Evolutionary conservation across 805 yeast genomes (phyloP).

Genomic region (Ogataea paraovalis): DNA sequence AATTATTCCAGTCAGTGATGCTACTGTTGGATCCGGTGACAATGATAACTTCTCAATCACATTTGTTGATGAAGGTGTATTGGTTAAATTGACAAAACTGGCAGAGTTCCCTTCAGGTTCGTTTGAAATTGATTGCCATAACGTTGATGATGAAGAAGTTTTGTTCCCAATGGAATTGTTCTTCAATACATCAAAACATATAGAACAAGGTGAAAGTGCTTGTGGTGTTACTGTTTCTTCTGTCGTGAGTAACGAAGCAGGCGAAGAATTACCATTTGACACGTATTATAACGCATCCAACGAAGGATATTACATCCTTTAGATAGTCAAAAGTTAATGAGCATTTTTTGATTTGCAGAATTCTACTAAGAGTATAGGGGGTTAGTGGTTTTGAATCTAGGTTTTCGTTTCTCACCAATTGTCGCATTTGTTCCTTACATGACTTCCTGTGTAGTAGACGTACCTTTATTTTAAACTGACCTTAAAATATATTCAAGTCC

Average conservation of each 20-base stretch:
- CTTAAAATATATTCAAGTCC: too few species aligned
- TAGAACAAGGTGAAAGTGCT: constrained; percentile 30
- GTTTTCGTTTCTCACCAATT: neutral
- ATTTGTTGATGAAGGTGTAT: constrained; percentile 64
- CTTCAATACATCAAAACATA: constrained; percentile 42
- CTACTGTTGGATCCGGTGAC: constrained; percentile 50
- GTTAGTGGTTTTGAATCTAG: too few species aligned
- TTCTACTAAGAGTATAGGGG: neutral
- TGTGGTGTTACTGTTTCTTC: constrained; percentile 68
- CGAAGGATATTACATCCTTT: constrained; percentile 56
- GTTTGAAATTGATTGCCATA: constrained; percentile 74
- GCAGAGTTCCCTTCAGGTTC: constrained; percentile 54
- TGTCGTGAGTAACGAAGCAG: constrained; percentile 45
- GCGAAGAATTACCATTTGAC: constrained; percentile 62
- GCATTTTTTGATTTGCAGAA: neutral
- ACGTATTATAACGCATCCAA: constrained; percentile 52
- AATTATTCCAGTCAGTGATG: constrained; percentile 61
- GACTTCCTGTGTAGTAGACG: too few species aligned
- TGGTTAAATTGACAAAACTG: constrained; percentile 58
- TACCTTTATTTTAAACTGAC: too few species aligned
- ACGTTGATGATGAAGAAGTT: constrained; percentile 66
- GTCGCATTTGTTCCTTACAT: neutral
- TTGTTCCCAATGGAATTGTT: constrained; percentile 83
- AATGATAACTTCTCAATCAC: constrained; percentile 52
- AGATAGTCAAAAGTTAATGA: neutral